Evolutionary conservation across 2,329 filamentous ascomycete genomes (phyloP), one percentile per base, ranked within the genome.

Genomic region (Diaporthe sp.): DNA sequence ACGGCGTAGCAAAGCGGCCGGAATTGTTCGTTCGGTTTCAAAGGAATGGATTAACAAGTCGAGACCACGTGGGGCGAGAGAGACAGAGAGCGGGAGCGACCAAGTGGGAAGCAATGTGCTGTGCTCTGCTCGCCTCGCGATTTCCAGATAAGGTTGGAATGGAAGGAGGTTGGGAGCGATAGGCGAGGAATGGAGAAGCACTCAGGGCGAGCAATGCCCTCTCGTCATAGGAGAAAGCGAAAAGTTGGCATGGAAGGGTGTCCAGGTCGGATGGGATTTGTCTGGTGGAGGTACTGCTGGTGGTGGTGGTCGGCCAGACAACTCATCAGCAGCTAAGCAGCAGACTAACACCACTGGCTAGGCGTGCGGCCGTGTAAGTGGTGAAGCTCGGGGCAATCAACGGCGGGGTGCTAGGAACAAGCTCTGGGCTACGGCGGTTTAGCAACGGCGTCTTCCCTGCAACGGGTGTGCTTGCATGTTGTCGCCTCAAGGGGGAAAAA

Each of bases 141-240:
- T 20, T 42, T 20, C 44, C 71, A 47, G 42, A 73, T 73, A 75
- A 68, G 60, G 74, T 44, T 73, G 74, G 74, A 75, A 75, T 73
- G 74, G 60, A 75, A 72, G 68, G 58, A 39, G 31, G 49, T 34
- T 25, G 39, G 37, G 58, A 55, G 49, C 49, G 65, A 70, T 70
- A 70, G 65, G 65, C 49, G 65, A 42, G 49, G 13, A 51, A 70
- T 39, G 65, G 63, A 25, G 31, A 53, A 28, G 53, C 65, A 39
- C 4, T 68, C 34, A 25, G 31, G 47, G 65, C 47, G 28, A 53
- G 31, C 47, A 68, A 53, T 39, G 65, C 22, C 47, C 22, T 25
- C 65, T 39, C 65, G 65, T 68, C 65, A 68, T 68, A 25, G 61
- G 65, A 53, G 65, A 53, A 39, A 53, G 63, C 34, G 31, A 22